Evolutionary conservation across 176 grass and related monocot genomes (phyloP), one percentile per base, ranked within the genome.

Genomic region (Musa beccarii): DNA sequence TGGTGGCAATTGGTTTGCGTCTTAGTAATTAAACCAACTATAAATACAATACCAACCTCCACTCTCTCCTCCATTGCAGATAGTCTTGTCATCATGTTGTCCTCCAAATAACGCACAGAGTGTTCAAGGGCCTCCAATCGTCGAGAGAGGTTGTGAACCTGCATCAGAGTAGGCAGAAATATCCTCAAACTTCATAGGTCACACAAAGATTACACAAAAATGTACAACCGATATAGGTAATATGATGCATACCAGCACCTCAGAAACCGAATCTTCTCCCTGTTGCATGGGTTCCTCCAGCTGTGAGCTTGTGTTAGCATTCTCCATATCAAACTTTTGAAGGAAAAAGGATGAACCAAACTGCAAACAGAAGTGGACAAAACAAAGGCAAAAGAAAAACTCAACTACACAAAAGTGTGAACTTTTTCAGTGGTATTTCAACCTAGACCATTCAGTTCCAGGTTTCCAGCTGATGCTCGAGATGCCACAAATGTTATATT

Each of bases 81-180:
- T 14, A 63, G 49, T 7, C 29, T 13, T 17, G 61, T 65, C 49
- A 51, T 65, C 57, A 63, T 64, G 66, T 49, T 77, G 2, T 64
- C 49, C 61, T 63, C 75, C 56, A 74, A 29, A 74, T 74, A 74
- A 15, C 22, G 72, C 13, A 74, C 53, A 15, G 23, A 55, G 2
- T 54, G 52, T 28, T 74, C 72, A 13, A 74, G 51, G 17, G 11
- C 72, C 23, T 54, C 72, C 21, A 74, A 28, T 11, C 52, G 51
- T 29, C 53, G 51, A 56, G 72, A 74, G 56, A 74, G 72, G 52
- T 55, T 74, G 8, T 16, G 11, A 53, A 74, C 52, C 72, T 74
- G 72, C 23, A 74, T 8, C 1, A 10, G 15, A 21, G 22, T 15
- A 21, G 14, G 56, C 28, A 54, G 2, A 12, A 14, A 74, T 56